Percentiles rank a stretch among this genome's conserved stretches.
Evolutionary conservation across 495 filamentous ascomycete genomes (phyloP).

Genomic region (Lasiosphaeriaceae sp.): DNA sequence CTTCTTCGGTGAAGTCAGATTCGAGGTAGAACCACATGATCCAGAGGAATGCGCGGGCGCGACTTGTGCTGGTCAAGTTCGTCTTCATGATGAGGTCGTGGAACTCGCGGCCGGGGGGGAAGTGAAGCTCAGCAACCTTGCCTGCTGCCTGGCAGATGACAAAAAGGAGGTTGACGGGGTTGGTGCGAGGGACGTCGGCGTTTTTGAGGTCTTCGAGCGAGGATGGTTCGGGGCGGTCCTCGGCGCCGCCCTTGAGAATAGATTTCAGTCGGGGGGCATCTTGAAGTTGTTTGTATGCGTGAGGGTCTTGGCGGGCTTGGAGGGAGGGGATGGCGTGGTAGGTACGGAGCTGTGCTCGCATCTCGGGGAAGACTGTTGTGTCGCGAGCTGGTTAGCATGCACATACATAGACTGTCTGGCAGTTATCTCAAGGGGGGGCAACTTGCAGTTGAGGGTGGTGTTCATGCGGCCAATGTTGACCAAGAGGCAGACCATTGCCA

Average conservation of each 20-base stretch:
- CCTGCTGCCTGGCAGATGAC: conserved; percentile 86
- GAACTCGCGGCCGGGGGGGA: conserved; percentile 81
- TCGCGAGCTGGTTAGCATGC: conserved; percentile 25
- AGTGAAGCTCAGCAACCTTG: conserved; percentile 90
- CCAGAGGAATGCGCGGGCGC: conserved; percentile 91
- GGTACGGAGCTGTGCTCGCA: conserved; percentile 95
- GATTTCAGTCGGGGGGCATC: conserved; percentile 95
- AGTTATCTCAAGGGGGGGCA: conserved; percentile 5
- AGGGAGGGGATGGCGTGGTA: conserved; percentile 97
- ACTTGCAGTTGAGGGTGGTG: conserved; percentile 91
- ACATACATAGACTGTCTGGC: no score
- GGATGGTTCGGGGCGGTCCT: conserved; percentile 83
- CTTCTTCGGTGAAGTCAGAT: conserved; percentile 82
- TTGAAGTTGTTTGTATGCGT: conserved; percentile 96
- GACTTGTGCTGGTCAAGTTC: conserved; percentile 73
- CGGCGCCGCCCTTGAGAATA: conserved; percentile 93
- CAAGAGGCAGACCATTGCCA: conserved; percentile 98
- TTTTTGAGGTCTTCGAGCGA: conserved; percentile 78
- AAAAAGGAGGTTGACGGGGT: conserved; percentile 96
- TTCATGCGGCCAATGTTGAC: conserved; percentile 99
- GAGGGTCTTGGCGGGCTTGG: conserved; percentile 90
- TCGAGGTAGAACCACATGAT: conserved; percentile 99
- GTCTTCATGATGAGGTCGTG: conserved; percentile 93
- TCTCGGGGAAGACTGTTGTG: conserved; percentile 98
- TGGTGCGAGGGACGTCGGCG: conserved; percentile 71